These are phyloP conservation scores for Colletotrichum spaethianum DNA, from an alignment of 2,329 filamentous ascomycete species.

Conservation along the genomic window DNA sequence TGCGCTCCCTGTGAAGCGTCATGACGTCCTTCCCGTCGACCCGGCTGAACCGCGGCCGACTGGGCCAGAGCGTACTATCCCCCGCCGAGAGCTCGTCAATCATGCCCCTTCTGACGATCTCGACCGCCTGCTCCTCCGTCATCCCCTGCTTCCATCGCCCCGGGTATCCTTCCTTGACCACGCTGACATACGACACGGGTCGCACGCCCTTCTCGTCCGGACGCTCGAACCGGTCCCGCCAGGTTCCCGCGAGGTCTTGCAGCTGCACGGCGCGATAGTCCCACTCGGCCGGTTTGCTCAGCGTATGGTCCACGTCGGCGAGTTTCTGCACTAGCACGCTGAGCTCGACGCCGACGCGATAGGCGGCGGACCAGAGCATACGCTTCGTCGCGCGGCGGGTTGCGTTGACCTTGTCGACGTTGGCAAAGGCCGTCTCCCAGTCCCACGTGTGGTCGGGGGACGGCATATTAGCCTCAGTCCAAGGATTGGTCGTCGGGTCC, in stretches of 20 bases:
- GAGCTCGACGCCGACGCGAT: conserved; percentile 56
- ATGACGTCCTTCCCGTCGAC: conserved; percentile 41
- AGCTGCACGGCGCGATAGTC: conserved; percentile 40
- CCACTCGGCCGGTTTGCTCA: conserved; percentile 35
- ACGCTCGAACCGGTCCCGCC: conserved; percentile 2
- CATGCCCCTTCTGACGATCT: conserved; percentile 52
- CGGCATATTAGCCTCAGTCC: conserved; percentile 25
- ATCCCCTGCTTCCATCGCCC: conserved; percentile 33
- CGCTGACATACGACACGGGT: conserved; percentile 45
- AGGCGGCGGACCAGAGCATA: conserved; percentile 54
- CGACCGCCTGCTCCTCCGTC: conserved; percentile 31
- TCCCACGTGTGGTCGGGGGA: conserved; percentile 8
- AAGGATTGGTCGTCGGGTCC: conserved; percentile 1
- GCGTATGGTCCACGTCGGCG: conserved; percentile 18
- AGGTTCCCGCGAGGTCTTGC: conserved; percentile 39
- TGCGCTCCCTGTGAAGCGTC: conserved; percentile 47
- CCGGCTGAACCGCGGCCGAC: conserved; percentile 47
- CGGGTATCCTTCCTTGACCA: conserved; percentile 53
- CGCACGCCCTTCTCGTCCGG: conserved; percentile 6
- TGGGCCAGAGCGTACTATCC: conserved; percentile 58
- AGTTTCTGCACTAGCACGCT: conserved; percentile 34
- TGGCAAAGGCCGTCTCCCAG: conserved; percentile 44
- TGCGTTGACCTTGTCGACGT: conserved; percentile 43
- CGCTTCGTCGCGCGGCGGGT: conserved; percentile 40
- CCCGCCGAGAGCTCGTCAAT: conserved; percentile 61